Percentiles rank a stretch among this genome's conserved stretches.
phyloP scores from a whole-genome alignment of 2,329 filamentous ascomycete species.

The Trichoderma koningiopsis region DNA sequence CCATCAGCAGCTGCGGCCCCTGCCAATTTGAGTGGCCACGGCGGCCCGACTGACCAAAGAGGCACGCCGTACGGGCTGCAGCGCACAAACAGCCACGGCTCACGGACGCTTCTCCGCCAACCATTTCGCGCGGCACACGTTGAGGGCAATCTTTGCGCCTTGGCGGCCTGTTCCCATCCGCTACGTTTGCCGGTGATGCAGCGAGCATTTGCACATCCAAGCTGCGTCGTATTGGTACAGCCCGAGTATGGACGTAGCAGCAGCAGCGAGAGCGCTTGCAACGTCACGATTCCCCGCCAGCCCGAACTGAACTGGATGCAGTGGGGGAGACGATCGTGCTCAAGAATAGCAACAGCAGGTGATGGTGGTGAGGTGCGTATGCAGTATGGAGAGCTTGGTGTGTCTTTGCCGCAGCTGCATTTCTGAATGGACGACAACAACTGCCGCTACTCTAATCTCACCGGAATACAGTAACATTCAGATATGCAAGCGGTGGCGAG shows the following conservation, averaged over 20 bases:
- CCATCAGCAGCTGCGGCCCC: slow-evolving; percentile 10
- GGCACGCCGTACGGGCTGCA: neutral
- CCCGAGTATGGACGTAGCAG: neutral
- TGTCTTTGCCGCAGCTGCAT: neutral
- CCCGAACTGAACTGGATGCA: neutral
- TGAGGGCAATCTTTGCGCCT: slow-evolving; percentile 6
- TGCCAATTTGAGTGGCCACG: slow-evolving; percentile 12
- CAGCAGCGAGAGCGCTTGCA: slow-evolving; percentile 10
- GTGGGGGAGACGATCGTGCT: neutral
- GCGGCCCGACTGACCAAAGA: neutral
- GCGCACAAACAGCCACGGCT: slow-evolving; percentile 17
- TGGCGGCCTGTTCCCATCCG: neutral
- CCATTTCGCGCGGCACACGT: slow-evolving; percentile 15
- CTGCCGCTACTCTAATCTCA: neutral
- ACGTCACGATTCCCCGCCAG: slow-evolving; percentile 8
- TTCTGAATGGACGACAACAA: neutral
- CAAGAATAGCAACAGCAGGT: slow-evolving; percentile 20
- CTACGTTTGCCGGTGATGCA: neutral
- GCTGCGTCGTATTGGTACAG: neutral
- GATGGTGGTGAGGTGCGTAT: neutral
- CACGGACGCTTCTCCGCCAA: slow-evolving; percentile 20
- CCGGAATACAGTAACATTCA: neutral
- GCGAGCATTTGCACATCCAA: neutral
- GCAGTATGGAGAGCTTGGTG: neutral
- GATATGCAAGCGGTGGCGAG: neutral